Percentiles rank a stretch among this genome's conserved stretches.
These are phyloP conservation scores for Alternaria sp. DNA, from an alignment of 2,329 filamentous ascomycete species.

Conservation along the genomic window DNA sequence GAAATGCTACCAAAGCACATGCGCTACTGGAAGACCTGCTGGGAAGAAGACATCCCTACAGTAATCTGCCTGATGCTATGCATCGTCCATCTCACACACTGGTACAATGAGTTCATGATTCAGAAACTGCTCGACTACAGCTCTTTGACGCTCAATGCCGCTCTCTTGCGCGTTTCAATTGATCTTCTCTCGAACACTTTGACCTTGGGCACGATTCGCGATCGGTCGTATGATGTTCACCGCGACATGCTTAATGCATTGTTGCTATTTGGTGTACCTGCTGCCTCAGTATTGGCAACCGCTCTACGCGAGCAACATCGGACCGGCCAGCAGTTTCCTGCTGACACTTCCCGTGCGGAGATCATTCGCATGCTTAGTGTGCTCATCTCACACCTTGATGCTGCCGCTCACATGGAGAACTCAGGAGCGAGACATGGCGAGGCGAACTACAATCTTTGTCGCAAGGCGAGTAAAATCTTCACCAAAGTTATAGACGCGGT, in stretches of 20 bases:
- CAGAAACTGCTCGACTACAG: slow-evolving; percentile 44
- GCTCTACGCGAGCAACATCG: slow-evolving; percentile 41
- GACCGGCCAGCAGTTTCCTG: slow-evolving; percentile 42
- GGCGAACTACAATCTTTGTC: slow-evolving; percentile 47
- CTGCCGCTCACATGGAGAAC: slow-evolving; percentile 38
- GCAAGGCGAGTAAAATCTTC: slow-evolving; percentile 43
- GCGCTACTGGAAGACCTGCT: slow-evolving; percentile 43
- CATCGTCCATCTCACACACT: slow-evolving; percentile 43
- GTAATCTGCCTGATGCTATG: slow-evolving; percentile 48
- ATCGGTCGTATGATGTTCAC: slow-evolving; percentile 45
- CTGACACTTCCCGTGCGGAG: slow-evolving; percentile 45
- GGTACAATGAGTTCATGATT: slow-evolving; percentile 51
- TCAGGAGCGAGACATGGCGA: slow-evolving; percentile 46
- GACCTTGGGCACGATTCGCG: slow-evolving; percentile 40
- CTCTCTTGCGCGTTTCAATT: slow-evolving; percentile 38
- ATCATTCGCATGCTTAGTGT: slow-evolving; percentile 54
- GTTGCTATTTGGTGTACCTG: slow-evolving; percentile 43
- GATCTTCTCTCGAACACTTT: slow-evolving; percentile 42
- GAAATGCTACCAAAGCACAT: slow-evolving; percentile 40
- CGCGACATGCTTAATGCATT: slow-evolving; percentile 43
- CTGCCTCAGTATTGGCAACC: slow-evolving; percentile 40
- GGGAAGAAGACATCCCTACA: slow-evolving; percentile 38
- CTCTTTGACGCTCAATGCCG: slow-evolving; percentile 34
- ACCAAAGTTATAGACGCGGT: slow-evolving; percentile 45
- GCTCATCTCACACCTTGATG: slow-evolving; percentile 53